A percentile compares a stretch with the other conserved stretches of the same genome.
phyloP scores from a whole-genome alignment of 2,329 filamentous ascomycete species.

The Ascochyta lentis region DNA sequence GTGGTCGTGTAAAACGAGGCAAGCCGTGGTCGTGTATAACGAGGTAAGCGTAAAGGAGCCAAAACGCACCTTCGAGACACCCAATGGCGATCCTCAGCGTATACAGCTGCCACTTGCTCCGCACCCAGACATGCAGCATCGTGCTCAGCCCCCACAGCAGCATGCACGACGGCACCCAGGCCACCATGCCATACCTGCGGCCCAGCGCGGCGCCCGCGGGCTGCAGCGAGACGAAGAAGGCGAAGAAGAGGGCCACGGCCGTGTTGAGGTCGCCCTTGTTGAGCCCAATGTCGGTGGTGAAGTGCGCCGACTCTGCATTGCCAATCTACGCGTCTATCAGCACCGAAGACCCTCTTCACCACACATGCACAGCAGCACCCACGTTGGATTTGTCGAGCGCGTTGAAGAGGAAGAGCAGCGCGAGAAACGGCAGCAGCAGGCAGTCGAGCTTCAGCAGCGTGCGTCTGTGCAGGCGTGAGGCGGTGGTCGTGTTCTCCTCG shows the following conservation, averaged over 20 bases:
- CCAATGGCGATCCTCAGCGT: slow-evolving; percentile 55
- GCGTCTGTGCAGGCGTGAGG: slow-evolving; percentile 36
- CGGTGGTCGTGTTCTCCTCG: slow-evolving; percentile 1
- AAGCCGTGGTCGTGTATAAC: neutral
- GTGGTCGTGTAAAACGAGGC: no score
- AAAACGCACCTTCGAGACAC: slow-evolving; percentile 51
- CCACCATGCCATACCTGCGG: slow-evolving; percentile 61
- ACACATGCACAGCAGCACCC: neutral
- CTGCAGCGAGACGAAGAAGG: slow-evolving; percentile 65
- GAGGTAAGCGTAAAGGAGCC: no score
- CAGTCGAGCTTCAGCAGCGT: slow-evolving; percentile 59
- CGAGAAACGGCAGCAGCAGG: slow-evolving; percentile 59
- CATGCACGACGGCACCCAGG: slow-evolving; percentile 66
- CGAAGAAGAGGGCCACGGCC: slow-evolving; percentile 64
- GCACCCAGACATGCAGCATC: slow-evolving; percentile 56
- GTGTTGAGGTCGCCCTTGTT: slow-evolving; percentile 61
- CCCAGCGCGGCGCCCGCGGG: slow-evolving; percentile 65
- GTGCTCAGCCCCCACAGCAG: slow-evolving; percentile 60
- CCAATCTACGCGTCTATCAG: slow-evolving; percentile 48
- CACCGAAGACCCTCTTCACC: no score
- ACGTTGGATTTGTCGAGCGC: slow-evolving; percentile 60
- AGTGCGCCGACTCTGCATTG: slow-evolving; percentile 65
- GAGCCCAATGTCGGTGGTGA: slow-evolving; percentile 63
- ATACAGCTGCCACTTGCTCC: slow-evolving; percentile 56
- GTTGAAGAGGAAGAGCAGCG: slow-evolving; percentile 60